These are phyloP conservation scores for Fraxinus baroniana DNA, from an alignment of 305 asterid species.

Conservation along the genomic window DNA sequence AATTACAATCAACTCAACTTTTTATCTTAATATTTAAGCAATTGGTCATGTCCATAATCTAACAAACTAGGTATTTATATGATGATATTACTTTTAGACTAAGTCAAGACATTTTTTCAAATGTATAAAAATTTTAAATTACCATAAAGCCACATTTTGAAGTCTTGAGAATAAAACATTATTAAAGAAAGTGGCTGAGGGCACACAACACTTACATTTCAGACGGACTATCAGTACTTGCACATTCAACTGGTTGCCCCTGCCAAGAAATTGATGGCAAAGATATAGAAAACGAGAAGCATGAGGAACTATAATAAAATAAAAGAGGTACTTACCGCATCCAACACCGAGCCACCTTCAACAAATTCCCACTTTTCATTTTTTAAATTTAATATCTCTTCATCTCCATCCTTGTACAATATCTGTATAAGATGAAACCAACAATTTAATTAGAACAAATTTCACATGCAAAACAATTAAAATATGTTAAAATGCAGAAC, in stretches of 20 bases:
- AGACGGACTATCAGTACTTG: conserved; percentile 58
- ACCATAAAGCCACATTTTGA: background rate
- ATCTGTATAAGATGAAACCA: conserved; percentile 48
- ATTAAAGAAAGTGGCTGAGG: background rate
- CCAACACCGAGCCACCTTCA: conserved; percentile 43
- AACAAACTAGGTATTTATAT: background rate
- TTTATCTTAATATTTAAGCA: background rate
- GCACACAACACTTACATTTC: conserved; percentile 56
- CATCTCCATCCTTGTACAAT: conserved; percentile 74
- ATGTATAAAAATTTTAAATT: background rate
- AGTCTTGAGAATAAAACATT: conserved; percentile 1
- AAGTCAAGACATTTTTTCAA: background rate
- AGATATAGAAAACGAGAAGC: conserved; percentile 15
- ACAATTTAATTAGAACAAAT: conserved; percentile 12
- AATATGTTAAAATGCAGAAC: background rate
- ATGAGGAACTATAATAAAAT: conserved; percentile 17
- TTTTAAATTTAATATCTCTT: conserved; percentile 63
- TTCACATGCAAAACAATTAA: conserved; percentile 4
- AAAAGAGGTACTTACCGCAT: conserved; percentile 45
- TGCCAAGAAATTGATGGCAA: conserved; percentile 31
- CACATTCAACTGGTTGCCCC: conserved; percentile 57
- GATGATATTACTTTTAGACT: background rate
- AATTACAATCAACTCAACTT: background rate
- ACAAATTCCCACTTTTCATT: conserved; percentile 61
- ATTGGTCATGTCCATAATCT: background rate